Evolutionary conservation across 1,139 yeast species (phyloP).

Genomic region (Groenewaldozyma sp.): DNA sequence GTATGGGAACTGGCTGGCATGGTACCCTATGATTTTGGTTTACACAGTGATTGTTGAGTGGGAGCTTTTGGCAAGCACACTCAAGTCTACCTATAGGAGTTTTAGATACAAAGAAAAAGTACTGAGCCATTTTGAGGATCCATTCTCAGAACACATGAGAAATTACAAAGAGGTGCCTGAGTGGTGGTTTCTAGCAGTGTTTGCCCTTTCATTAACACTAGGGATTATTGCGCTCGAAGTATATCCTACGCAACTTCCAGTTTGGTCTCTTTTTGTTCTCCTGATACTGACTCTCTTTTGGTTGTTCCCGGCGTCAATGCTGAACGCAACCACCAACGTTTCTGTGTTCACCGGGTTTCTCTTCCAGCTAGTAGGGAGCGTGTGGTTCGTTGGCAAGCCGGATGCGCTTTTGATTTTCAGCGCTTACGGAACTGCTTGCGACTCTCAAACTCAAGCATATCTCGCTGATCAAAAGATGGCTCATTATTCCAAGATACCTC

Average conservation of each 20-base stretch:
- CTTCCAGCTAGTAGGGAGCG: constrained; percentile 47
- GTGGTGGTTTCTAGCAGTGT: constrained; percentile 33
- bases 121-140: constrained; percentile 41
- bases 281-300: constrained; percentile 44
- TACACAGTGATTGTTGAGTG: constrained; percentile 18
- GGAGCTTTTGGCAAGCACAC: constrained; percentile 16
- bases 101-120: constrained; percentile 13
- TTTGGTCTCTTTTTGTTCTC: constrained; percentile 47
- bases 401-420: constrained; percentile 46
- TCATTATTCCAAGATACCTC: constrained; percentile 47
- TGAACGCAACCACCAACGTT: constrained; percentile 44
- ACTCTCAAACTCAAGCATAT: constrained; percentile 36
- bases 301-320: constrained; percentile 40
- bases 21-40: constrained; percentile 18
- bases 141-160: constrained; percentile 47
- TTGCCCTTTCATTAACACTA: constrained; percentile 45
- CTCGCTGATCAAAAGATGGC: constrained; percentile 48
- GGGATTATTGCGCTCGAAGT: constrained; percentile 33
- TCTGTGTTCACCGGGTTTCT: constrained; percentile 46
- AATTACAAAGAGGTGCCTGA: constrained; percentile 52
- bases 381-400: constrained; percentile 55
- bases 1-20: constrained; percentile 19
- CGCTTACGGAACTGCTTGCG: constrained; percentile 50
- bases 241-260: constrained; percentile 35
- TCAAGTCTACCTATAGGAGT: constrained; percentile 11